phyloP scores from a whole-genome alignment of 495 filamentous ascomycete genomes.

The Hypomontagnella submonticulosa region DNA sequence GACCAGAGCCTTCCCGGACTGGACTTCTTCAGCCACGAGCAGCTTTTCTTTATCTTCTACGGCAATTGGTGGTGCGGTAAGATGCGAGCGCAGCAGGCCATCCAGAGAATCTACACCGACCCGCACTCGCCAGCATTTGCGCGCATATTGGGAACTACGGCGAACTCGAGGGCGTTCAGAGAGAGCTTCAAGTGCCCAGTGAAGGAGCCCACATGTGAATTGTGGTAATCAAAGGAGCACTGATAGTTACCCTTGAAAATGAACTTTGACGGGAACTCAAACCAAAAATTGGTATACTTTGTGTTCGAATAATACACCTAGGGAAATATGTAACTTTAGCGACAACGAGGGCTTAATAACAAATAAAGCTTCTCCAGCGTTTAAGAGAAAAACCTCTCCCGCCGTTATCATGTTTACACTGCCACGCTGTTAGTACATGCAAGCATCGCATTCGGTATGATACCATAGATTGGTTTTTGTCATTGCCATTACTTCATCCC shows the following conservation, averaged over 20 bases:
- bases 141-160: slow-evolving; percentile 71
- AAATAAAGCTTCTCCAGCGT: background rate
- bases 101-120: slow-evolving; percentile 68
- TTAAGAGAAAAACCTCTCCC: too few relatives aligned
- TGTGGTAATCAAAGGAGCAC: slow-evolving; percentile 62
- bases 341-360: background rate
- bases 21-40: slow-evolving; percentile 72
- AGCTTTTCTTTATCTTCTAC: slow-evolving; percentile 78
- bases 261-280: background rate
- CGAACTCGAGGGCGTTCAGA: slow-evolving; percentile 74
- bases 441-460: too few relatives aligned
- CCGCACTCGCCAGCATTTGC: slow-evolving; percentile 71
- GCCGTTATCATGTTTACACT: too few relatives aligned
- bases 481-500: background rate
- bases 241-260: background rate
- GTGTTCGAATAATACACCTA: slow-evolving; percentile 25
- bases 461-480: background rate
- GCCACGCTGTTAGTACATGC: too few relatives aligned
- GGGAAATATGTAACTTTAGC: slow-evolving; percentile 6
- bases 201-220: slow-evolving; percentile 74
- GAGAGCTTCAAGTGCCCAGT: slow-evolving; percentile 72
- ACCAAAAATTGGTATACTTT: slow-evolving; percentile 27
- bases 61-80: slow-evolving; percentile 77
- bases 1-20: slow-evolving; percentile 72
- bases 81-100: slow-evolving; percentile 65